A percentile compares a stretch with the other conserved stretches of the same genome.
phyloP scores from a whole-genome alignment of 2,329 filamentous ascomycete species.

The Septoria petroselini region DNA sequence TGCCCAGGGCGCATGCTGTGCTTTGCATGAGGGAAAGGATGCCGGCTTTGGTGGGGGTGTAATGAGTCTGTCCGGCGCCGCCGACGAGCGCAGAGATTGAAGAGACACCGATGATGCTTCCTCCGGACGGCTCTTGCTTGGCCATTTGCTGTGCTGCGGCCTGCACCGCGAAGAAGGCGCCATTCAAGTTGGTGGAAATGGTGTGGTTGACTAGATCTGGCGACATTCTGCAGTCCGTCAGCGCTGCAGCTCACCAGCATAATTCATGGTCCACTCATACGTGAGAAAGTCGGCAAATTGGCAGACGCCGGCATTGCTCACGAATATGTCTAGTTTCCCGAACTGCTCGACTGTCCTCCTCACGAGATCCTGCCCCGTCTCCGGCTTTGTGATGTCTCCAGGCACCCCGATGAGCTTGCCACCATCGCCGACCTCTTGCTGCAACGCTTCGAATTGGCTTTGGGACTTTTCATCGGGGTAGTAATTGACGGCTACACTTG shows the following conservation, averaged over 20 bases:
- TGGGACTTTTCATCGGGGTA: conserved; percentile 56
- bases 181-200: conserved; percentile 75
- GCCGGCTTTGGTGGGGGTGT: conserved; percentile 85
- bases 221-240: conserved; percentile 52
- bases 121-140: conserved; percentile 58
- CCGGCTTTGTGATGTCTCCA: conserved; percentile 74
- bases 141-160: conserved; percentile 83
- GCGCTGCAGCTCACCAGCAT: not conserved
- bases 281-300: conserved; percentile 83
- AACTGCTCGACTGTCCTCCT: conserved; percentile 61
- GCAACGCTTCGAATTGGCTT: conserved; percentile 50
- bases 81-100: conserved; percentile 74
- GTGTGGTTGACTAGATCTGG: conserved; percentile 69
- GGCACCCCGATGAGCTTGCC: conserved; percentile 60
- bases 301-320: conserved; percentile 86
- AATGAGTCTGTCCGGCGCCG: conserved; percentile 75
- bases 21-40: conserved; percentile 80
- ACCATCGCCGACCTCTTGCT: conserved; percentile 39
- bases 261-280: conserved; percentile 37
- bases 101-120: conserved; percentile 74
- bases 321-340: conserved; percentile 62
- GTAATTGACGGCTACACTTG: conserved; percentile 77
- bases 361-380: conserved; percentile 68
- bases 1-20: conserved; percentile 72
- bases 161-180: conserved; percentile 85